phyloP scores from a whole-genome alignment of 352 stramenopile genomes.

The Pythium vanterpoolii region DNA sequence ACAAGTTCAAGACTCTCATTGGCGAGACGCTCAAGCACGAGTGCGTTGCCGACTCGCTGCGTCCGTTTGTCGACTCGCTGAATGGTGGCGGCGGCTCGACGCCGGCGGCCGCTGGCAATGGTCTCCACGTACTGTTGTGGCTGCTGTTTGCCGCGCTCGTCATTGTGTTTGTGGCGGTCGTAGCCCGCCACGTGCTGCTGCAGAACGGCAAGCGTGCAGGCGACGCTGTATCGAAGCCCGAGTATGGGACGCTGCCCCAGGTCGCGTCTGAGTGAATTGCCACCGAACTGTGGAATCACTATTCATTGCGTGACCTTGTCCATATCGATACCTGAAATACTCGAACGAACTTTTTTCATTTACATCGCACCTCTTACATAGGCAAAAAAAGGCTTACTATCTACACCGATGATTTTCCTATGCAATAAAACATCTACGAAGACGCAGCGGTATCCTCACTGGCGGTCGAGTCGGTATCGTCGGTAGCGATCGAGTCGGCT shows the following conservation, averaged over 20 bases:
- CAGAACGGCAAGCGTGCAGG: conserved; percentile 1
- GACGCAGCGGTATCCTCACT: not conserved
- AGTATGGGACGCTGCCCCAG: conserved; percentile 28
- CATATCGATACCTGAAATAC: not conserved
- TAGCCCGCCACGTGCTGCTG: conserved; percentile 28
- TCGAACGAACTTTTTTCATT: not conserved
- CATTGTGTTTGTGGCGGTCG: conserved; percentile 35
- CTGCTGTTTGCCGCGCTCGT: conserved; percentile 38
- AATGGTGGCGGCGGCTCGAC: conserved; percentile 5
- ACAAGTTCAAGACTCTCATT: conserved; percentile 66
- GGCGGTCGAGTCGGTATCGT: not conserved
- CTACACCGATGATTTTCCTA: too few relatives aligned
- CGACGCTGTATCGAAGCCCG: conserved; percentile 6
- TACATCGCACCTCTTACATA: not conserved
- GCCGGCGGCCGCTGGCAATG: not conserved
- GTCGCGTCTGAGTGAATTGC: conserved; percentile 21
- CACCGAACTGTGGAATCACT: too few relatives aligned
- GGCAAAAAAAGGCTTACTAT: too few relatives aligned
- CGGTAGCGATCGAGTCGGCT: conserved; percentile 2
- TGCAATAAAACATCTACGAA: not conserved
- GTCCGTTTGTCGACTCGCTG: conserved; percentile 61
- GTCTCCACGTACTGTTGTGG: conserved; percentile 30
- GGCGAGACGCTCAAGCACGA: conserved; percentile 59
- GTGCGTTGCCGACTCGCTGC: conserved; percentile 67
- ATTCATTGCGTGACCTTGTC: not conserved